A percentile compares a stretch with the other conserved stretches of the same genome.
Evolutionary conservation across 805 yeast genomes (phyloP).

Genomic region (Vanderwaltozyma yarrowii): DNA sequence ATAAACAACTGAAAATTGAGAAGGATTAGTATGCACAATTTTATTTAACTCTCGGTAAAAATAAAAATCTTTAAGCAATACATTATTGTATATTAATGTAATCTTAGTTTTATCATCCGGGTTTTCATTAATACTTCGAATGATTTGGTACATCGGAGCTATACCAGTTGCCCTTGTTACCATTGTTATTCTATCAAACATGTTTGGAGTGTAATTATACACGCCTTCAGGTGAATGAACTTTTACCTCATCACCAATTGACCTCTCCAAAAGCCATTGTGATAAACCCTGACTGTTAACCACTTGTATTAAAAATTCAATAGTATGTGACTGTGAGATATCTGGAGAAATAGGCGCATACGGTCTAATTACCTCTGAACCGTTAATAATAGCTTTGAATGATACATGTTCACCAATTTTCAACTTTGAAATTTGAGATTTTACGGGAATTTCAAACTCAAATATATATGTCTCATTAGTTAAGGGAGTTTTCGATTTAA

Average conservation of each 20-base stretch:
- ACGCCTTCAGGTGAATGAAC: neutral
- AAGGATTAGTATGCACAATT: neutral
- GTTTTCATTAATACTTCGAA: too few relatives aligned
- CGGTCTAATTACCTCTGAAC: neutral
- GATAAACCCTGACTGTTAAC: neutral
- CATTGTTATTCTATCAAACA: neutral
- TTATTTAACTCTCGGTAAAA: neutral
- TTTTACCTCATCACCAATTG: neutral
- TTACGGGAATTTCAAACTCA: neutral
- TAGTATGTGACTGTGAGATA: too few relatives aligned
- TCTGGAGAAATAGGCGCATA: neutral
- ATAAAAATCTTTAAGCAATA: too few relatives aligned
- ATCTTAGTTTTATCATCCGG: neutral
- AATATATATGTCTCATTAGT: neutral
- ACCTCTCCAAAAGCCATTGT: too few relatives aligned
- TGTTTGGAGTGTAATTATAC: neutral
- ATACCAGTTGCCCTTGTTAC: neutral
- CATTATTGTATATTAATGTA: too few relatives aligned
- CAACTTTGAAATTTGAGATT: neutral
- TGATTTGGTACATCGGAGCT: neutral
- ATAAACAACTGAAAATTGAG: neutral
- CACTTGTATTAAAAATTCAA: neutral
- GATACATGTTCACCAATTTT: neutral
- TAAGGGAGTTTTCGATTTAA: too few relatives aligned
- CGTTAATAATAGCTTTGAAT: neutral